Evolutionary conservation across 208 protist genomes (phyloP), one percentile per base, ranked within the genome.

Genomic region (Trypanosoma vivax): DNA sequence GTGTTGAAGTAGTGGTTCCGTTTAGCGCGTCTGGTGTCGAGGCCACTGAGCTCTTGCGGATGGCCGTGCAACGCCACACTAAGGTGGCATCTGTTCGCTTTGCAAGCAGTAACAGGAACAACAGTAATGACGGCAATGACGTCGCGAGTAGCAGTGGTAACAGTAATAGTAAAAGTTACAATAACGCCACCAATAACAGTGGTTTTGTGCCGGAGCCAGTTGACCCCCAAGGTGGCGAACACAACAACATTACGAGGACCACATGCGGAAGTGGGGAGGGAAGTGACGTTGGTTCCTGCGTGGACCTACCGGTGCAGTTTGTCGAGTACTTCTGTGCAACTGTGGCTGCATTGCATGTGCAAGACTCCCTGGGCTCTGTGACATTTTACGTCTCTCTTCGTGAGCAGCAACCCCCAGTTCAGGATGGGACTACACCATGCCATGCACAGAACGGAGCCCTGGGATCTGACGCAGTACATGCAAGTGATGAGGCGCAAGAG

Each of bases 311-410:
- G 25, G 34, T 53, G 6, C 18, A 35, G 14, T 31, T 54, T 10
- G 38, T 52, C 14, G 43, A 50, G 31, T 47, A 35, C 61, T 24
- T 55, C 39, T 43, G 5, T 24, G 19, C 33, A 58, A 23, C 42
- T 76, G 33, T 24, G 45, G 19, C 16, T 3, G 71, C 78, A 5
- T 55, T 86, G 31, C 66, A 73, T 25, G 35, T 86, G 57, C 58
- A 65, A 37, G 54, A 86, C 64, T 86, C 78, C 0, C 51, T 86
- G 2, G 78, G 78, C 10, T 79, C 78, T 60, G 58, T 81, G 48
- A 42, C 10, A 14, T 42, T 56, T 29, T 60, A 48, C 21, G 19
- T 78, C 19, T 53, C 60, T 24, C 6, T 82, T 24, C 23, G 23
- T 33, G 46, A 50, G 30, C n/a, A n/a, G n/a, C n/a, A n/a, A n/a